Evolutionary conservation across 2,329 filamentous ascomycete genomes (phyloP), one percentile per base, ranked within the genome.

Genomic region (Colletotrichum costaricense): DNA sequence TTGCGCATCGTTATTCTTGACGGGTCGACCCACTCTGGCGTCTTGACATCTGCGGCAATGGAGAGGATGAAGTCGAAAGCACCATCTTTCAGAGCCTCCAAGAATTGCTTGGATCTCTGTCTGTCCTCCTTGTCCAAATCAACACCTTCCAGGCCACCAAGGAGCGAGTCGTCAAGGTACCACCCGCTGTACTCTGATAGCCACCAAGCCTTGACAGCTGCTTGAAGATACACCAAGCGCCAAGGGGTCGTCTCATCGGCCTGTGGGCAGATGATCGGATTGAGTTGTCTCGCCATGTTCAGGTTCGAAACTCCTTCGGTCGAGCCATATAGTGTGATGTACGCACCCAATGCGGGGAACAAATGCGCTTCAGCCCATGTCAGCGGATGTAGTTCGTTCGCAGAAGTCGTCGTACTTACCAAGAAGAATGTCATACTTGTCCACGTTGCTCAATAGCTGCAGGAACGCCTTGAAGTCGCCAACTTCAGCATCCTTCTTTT

Each of bases 41-140:
- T 90, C 76, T 92, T 94, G 66, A 96, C 90, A 79, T 97, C 95
- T 35, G 94, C 92, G 66, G 94, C 94, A 59, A 98, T 88, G 0
- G 95, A 93, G 22, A 99, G 88, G 76, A 98, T 90, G 79, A 98
- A 97, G 79, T 98, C 95, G 75, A 99, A 94, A 5, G 94, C 95
- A 5, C 95, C 95, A 75, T 98, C 95, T 78, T 95, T 94, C 7
- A 98, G 84, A 3, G 93, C 90, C 65, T 94, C 91, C 67, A 93
- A 86, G 78, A 97, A 97, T 46, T 91, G 88, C 72, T 92, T 93
- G 2, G 93, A 91, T 72, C 95, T 88, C 75, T 92, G 88, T 62
- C 90, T 90, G 66, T 93, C 91, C 81, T 97, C 94, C 81, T 88
- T 84, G 76, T 91, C 89, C 16, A 94, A 84, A 78, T 95, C 90